Percentiles rank a stretch among this genome's conserved stretches.
phyloP scores from a whole-genome alignment of 257 asterid genomes.

The Cinchona pubescens region DNA sequence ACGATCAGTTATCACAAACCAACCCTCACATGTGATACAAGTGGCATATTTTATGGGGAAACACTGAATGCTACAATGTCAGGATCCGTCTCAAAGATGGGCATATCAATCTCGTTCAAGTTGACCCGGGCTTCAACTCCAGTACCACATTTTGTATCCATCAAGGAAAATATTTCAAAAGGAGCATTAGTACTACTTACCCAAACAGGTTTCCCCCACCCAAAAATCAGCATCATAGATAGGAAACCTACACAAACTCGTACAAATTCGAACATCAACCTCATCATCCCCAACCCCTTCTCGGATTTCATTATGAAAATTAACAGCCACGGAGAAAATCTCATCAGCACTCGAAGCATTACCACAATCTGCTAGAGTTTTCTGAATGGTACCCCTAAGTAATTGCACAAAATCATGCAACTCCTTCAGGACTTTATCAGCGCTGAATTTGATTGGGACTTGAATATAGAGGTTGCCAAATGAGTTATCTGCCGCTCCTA shows the following conservation, averaged over 20 bases:
- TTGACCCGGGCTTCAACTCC: constrained; percentile 14
- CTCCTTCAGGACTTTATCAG: constrained; percentile 3
- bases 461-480: constrained; percentile 16
- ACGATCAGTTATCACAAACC: too few species aligned
- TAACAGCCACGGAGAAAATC: constrained; percentile 1
- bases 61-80: background rate
- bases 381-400: constrained; percentile 10
- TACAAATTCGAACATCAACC: constrained; percentile 7
- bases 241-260: constrained; percentile 19
- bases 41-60: background rate
- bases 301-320: background rate
- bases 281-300: constrained; percentile 7
- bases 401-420: constrained; percentile 13
- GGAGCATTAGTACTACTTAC: background rate
- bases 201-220: constrained; percentile 10
- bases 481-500: background rate
- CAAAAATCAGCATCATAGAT: constrained; percentile 15
- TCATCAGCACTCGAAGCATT: constrained; percentile 10
- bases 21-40: too few species aligned
- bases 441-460: constrained; percentile 7
- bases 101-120: constrained; percentile 9
- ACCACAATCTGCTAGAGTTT: background rate
- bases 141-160: constrained; percentile 14
- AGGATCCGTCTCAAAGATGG: background rate
- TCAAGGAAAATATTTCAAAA: background rate